Evolutionary conservation across 495 filamentous ascomycete species (phyloP), one percentile per base, ranked within the genome.

Genomic region (Penicillium lagena): DNA sequence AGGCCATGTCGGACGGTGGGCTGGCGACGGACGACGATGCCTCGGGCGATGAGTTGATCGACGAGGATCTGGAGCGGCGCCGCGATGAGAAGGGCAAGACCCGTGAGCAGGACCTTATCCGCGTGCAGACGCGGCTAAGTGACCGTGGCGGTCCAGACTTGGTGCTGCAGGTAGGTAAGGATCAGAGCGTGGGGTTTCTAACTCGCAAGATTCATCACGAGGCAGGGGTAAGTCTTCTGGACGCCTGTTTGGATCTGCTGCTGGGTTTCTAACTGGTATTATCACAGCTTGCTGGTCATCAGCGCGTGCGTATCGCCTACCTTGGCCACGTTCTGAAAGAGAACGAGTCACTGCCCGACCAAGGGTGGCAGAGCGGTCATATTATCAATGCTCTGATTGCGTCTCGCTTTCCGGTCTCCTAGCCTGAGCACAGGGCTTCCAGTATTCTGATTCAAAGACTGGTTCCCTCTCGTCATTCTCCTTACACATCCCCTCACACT

Each of bases 321-420:
- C 75, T 93, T 59, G 90, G 90, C 40, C 84, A 78, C 55, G 76
- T 90, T 32, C 72, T 95, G 12, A 79, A 82, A 45, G 87, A 93
- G 51, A 70, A 72, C 29, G 54, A 73, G 17, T 66, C 84, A 0
- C 59, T 95, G 12, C 56, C 63, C 12, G 73, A 69, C 28, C 87
- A 90, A 52, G 86, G 85, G 22, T 96, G 87, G 87, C 75, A 80
- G 52, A 71, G 77, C 43, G 87, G 81, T 14, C 75, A 90, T 62
- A 72, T 91, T 15, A 63, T 96, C 42, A 95, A 91, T 59, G 89
- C 87, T 7, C 60, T 93, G 44, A 81, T 95, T 40, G 85, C 85
- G 52, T 54, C 56, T 7, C 64, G 58, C 40, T 43, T 39, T 34
- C 51, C 48, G 10, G 32, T 44, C 5, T 54, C 54, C 30, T 63